Evolutionary conservation across 2,329 filamentous ascomycete genomes (phyloP).

Genomic region (Fusarium sororula): DNA sequence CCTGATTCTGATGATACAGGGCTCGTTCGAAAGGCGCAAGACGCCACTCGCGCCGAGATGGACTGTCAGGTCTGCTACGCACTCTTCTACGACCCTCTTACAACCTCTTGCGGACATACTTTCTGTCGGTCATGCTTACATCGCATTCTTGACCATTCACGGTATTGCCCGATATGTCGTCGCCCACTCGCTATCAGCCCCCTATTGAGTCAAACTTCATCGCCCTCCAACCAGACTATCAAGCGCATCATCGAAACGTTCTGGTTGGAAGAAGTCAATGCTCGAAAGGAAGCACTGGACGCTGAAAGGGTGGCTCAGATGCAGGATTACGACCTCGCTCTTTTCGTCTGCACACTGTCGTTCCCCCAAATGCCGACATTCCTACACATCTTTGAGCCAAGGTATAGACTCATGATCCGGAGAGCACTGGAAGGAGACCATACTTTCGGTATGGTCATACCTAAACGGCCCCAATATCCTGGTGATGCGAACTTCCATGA

Average conservation of each 20-base stretch:
- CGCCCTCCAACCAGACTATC: slow-evolving; percentile 70
- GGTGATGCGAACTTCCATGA: slow-evolving; percentile 65
- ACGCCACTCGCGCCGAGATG: slow-evolving; percentile 72
- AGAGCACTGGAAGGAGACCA: slow-evolving; percentile 76
- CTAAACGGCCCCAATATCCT: slow-evolving; percentile 60
- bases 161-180: slow-evolving; percentile 83
- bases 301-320: slow-evolving; percentile 65
- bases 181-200: slow-evolving; percentile 65
- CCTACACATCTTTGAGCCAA: slow-evolving; percentile 90
- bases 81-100: slow-evolving; percentile 82
- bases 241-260: slow-evolving; percentile 70
- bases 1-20: slow-evolving; percentile 43
- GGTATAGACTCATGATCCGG: slow-evolving; percentile 89
- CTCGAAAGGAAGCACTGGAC: slow-evolving; percentile 64
- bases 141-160: slow-evolving; percentile 79
- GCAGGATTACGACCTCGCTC: slow-evolving; percentile 69
- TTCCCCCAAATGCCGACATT: slow-evolving; percentile 88
- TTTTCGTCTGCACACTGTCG: slow-evolving; percentile 85
- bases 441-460: slow-evolving; percentile 87
- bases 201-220: slow-evolving; percentile 51
- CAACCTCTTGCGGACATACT: slow-evolving; percentile 87
- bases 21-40: slow-evolving; percentile 64
- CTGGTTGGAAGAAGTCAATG: slow-evolving; percentile 72
- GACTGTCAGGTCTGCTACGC: slow-evolving; percentile 92
- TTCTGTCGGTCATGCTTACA: slow-evolving; percentile 85